These are phyloP conservation scores for Penicillium hordei DNA, from an alignment of 2,329 filamentous ascomycete species.

Conservation along the genomic window DNA sequence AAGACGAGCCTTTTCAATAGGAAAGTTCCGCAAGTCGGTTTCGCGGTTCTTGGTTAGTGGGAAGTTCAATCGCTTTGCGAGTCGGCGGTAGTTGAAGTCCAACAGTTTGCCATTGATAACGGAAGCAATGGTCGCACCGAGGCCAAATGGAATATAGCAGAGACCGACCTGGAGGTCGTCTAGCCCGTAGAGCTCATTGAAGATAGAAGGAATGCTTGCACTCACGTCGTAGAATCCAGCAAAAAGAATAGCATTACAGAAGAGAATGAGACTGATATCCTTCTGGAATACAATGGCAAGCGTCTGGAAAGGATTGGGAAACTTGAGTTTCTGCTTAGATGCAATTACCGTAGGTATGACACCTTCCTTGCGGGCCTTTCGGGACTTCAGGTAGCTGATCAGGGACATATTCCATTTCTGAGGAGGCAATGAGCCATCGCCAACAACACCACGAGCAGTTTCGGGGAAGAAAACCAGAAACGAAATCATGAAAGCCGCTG, in stretches of 20 bases:
- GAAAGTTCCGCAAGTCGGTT: conserved; percentile 42
- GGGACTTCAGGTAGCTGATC: conserved; percentile 29
- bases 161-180: conserved; percentile 45
- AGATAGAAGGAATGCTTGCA: conserved; percentile 41
- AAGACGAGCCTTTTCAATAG: conserved; percentile 46
- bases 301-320: conserved; percentile 42
- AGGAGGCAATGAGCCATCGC: conserved; percentile 39
- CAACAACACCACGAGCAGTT: conserved; percentile 40
- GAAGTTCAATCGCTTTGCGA: conserved; percentile 34
- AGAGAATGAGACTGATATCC: conserved; percentile 40
- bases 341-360: conserved; percentile 6
- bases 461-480: conserved; percentile 41
- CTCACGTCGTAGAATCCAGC: conserved; percentile 46
- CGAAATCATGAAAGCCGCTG: conserved; percentile 38
- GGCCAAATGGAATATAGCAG: conserved; percentile 46
- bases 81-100: conserved; percentile 46
- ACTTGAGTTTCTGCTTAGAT: conserved; percentile 25
- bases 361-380: conserved; percentile 20
- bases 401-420: conserved; percentile 41
- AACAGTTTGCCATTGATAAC: conserved; percentile 43
- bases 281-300: conserved; percentile 37
- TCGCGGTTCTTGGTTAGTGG: conserved; percentile 35
- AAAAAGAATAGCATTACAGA: conserved; percentile 41
- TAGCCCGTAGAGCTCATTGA: conserved; percentile 40
- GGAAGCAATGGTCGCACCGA: conserved; percentile 42